These are phyloP conservation scores for Phytopythium sindhum DNA, from an alignment of 352 stramenopile genomes.

Conservation along the genomic window DNA sequence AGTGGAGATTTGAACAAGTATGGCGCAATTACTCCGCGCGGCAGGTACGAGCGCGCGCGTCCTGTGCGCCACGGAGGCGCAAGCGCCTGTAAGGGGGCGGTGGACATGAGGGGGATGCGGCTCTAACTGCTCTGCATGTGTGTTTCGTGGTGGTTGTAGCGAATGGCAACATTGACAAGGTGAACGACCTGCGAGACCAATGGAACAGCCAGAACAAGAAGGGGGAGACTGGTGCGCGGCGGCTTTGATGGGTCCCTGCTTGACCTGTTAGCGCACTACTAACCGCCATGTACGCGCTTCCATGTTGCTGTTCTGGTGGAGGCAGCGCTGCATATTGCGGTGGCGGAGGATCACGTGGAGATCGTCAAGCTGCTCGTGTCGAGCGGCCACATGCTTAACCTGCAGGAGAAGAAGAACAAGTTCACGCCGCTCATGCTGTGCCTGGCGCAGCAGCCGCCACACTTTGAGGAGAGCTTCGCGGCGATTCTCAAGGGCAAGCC, in stretches of 20 bases:
- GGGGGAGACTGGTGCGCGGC: conserved; percentile 56
- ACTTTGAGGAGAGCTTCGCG: conserved; percentile 64
- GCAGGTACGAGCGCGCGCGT: conserved; percentile 19
- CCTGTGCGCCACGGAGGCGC: background rate
- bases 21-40: conserved; percentile 47
- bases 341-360: conserved; percentile 67
- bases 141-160: conserved; percentile 20
- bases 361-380: conserved; percentile 68
- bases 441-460: conserved; percentile 61
- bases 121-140: background rate
- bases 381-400: conserved; percentile 63
- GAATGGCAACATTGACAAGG: conserved; percentile 71
- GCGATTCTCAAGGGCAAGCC: conserved; percentile 67
- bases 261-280: background rate
- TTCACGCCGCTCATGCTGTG: conserved; percentile 79
- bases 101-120: background rate
- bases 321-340: conserved; percentile 67
- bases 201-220: conserved; percentile 84
- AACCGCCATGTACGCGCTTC: background rate
- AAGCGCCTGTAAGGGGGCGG: background rate
- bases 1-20: conserved; percentile 9
- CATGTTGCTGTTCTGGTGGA: background rate
- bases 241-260: background rate
- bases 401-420: conserved; percentile 72
- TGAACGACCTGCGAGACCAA: conserved; percentile 58